Percentiles rank a stretch among this genome's conserved stretches.
These are phyloP conservation scores for Hypoxylon perforatum DNA, from an alignment of 495 filamentous ascomycete species.

Conservation along the genomic window DNA sequence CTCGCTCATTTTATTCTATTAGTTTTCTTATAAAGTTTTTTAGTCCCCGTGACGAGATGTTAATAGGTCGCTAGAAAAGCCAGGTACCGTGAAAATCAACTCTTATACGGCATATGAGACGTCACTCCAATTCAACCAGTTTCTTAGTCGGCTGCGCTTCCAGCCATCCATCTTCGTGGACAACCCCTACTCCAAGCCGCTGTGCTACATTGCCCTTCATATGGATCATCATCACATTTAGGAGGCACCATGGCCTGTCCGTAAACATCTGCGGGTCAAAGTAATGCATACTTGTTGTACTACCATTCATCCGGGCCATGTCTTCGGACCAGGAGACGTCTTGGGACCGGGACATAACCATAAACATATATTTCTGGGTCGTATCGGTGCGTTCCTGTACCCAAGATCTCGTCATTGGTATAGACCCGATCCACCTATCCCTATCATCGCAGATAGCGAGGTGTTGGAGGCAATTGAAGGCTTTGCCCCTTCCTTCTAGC, in stretches of 20 bases:
- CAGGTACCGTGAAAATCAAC: too few species aligned
- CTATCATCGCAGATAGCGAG: not conserved
- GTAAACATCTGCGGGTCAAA: not conserved
- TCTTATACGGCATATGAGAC: too few species aligned
- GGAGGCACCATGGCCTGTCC: constrained; percentile 1
- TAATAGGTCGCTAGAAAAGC: too few species aligned
- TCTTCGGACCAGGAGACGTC: too few species aligned
- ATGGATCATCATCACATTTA: constrained; percentile 9
- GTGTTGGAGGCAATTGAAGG: not conserved
- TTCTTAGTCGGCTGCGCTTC: not conserved
- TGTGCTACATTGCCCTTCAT: not conserved
- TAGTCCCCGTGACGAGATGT: too few species aligned
- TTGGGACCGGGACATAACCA: constrained; percentile 2
- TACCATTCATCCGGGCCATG: not conserved
- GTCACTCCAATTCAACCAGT: not conserved
- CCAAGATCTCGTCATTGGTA: not conserved
- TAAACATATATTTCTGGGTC: not conserved
- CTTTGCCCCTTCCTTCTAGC: not conserved
- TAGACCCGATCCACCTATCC: constrained; percentile 2
- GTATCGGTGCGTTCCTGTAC: not conserved
- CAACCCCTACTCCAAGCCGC: constrained; percentile 2
- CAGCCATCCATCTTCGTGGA: constrained; percentile 9
- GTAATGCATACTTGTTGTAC: not conserved
- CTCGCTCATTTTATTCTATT: too few species aligned
- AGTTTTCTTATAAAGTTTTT: too few species aligned